Evolutionary conservation across 2,329 filamentous ascomycete genomes (phyloP).

Genomic region (Aspergillus luchuensis): DNA sequence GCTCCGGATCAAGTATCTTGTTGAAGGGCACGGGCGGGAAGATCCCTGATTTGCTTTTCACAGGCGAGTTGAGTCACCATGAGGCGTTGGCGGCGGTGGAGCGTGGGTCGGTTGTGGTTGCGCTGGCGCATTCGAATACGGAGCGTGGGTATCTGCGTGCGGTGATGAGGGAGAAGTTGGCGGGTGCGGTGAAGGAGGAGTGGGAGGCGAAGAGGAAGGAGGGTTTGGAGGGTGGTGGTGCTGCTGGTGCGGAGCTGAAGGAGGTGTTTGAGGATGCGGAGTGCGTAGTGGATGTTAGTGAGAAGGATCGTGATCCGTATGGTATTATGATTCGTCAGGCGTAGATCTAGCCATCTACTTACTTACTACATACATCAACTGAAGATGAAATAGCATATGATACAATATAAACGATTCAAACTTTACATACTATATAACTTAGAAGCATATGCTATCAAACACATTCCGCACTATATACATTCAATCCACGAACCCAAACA

Average conservation of each 20-base stretch:
- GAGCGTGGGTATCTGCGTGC: conserved; percentile 79
- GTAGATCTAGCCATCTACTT: not conserved
- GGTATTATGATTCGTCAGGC: conserved; percentile 61
- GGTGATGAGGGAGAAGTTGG: conserved; percentile 68
- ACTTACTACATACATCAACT: not conserved
- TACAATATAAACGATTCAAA: not conserved
- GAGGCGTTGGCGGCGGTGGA: conserved; percentile 85
- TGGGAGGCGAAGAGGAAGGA: conserved; percentile 54
- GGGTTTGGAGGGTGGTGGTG: conserved; percentile 31
- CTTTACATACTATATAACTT: not conserved
- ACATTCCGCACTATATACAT: too few species aligned
- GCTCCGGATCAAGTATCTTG: conserved; percentile 74
- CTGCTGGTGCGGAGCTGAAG: conserved; percentile 37
- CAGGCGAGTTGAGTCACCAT: conserved; percentile 91
- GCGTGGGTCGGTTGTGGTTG: conserved; percentile 77
- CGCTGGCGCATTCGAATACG: conserved; percentile 89
- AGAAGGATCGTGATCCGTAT: conserved; percentile 84
- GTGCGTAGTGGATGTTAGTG: conserved; percentile 72
- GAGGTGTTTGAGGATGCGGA: conserved; percentile 56
- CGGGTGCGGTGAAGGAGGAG: conserved; percentile 58
- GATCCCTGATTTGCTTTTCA: conserved; percentile 78
- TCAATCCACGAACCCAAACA: too few species aligned
- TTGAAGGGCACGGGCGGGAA: conserved; percentile 55
- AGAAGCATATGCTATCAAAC: not conserved
- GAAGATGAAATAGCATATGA: not conserved